Conservation (phyloP, 805 yeast species). For the Candida hispaniensis region DNA sequence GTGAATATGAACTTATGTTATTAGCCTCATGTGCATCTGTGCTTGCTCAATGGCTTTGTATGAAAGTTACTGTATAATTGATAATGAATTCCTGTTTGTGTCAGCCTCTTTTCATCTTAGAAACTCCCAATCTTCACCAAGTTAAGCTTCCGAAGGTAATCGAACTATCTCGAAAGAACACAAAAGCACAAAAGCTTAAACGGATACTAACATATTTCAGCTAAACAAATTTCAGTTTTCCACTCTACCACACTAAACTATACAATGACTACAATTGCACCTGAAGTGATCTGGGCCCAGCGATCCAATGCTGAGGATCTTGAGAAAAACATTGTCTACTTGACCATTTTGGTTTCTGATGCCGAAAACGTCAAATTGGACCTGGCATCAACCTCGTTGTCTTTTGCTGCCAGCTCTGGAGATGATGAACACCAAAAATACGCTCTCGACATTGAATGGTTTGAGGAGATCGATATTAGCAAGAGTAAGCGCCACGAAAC, state of each 20-base stretch:
- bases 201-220: slow-evolving; percentile 2
- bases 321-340: slow-evolving; percentile 59
- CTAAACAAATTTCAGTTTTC: slow-evolving; percentile 5
- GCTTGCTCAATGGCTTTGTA: no score
- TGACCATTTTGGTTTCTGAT: slow-evolving; percentile 68
- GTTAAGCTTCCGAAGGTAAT: slow-evolving; percentile 13
- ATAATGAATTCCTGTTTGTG: no score
- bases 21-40: not conserved
- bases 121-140: no score
- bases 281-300: slow-evolving; percentile 73
- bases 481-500: slow-evolving; percentile 47
- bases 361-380: slow-evolving; percentile 51
- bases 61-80: no score
- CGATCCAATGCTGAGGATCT: slow-evolving; percentile 70
- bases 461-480: slow-evolving; percentile 58
- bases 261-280: no score
- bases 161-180: slow-evolving; percentile 6
- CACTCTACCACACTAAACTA: slow-evolving; percentile 10
- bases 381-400: slow-evolving; percentile 45
- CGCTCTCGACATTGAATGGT: slow-evolving; percentile 63
- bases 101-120: no score
- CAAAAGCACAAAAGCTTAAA: slow-evolving; percentile 4
- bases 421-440: slow-evolving; percentile 39
- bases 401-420: slow-evolving; percentile 43
- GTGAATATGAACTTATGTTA: slow-evolving; percentile 1